phyloP scores from a whole-genome alignment of 164 flowering plant species.

The Amborella trichopoda region DNA sequence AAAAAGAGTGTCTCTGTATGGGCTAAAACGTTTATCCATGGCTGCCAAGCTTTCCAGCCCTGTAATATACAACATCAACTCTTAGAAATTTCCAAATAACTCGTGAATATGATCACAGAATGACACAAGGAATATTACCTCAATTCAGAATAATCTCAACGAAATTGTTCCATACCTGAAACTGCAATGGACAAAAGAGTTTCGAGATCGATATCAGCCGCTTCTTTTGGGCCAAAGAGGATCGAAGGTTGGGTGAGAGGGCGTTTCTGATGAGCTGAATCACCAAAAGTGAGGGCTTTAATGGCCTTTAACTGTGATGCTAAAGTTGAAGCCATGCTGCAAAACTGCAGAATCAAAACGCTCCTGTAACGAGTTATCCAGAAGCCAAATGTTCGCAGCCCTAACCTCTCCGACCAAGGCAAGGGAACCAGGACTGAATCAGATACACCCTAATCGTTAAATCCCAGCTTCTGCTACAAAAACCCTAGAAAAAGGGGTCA shows the following conservation, averaged over 20 bases:
- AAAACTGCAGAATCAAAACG: too few species aligned
- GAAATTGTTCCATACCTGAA: constrained; percentile 29
- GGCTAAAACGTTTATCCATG: constrained; percentile 40
- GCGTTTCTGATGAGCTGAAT: constrained; percentile 30
- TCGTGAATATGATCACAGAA: too few species aligned
- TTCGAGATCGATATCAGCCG: constrained; percentile 76
- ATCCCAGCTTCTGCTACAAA: constrained; percentile 2
- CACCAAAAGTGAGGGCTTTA: constrained; percentile 26
- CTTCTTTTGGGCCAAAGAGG: constrained; percentile 59
- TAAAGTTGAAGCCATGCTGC: constrained; percentile 34
- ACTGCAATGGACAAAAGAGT: constrained; percentile 41
- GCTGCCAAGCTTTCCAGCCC: constrained; percentile 58
- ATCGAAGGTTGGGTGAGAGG: constrained; percentile 82
- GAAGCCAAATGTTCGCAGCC: not conserved
- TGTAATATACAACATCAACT: constrained; percentile 11
- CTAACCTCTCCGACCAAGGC: too few species aligned
- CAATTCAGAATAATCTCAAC: not conserved
- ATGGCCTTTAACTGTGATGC: constrained; percentile 63
- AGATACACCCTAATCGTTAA: too few species aligned
- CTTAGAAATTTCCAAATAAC: too few species aligned
- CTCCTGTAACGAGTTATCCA: not conserved
- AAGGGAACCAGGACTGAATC: too few species aligned
- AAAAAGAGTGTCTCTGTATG: constrained; percentile 50
- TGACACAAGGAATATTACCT: not conserved
- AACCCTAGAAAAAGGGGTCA: constrained; percentile 6